Conservation (phyloP, 2,329 filamentous ascomycete genomes). For the Hirsutella minnesotensis region DNA sequence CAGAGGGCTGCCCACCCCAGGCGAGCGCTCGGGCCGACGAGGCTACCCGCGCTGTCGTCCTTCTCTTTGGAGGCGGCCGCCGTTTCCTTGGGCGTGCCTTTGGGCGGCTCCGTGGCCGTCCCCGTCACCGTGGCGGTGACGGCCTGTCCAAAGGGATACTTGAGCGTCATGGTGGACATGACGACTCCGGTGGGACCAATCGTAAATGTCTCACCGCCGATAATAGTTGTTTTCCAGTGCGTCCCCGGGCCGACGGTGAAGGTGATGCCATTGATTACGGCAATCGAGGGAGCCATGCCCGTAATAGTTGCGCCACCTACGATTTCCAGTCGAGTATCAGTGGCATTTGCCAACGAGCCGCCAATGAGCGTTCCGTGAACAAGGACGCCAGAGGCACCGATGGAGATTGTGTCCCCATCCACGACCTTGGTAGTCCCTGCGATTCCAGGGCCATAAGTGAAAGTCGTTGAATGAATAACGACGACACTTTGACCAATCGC, state of each 20-base stretch:
- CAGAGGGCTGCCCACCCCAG: constrained; percentile 14
- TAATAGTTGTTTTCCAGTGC: constrained; percentile 29
- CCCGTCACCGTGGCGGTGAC: constrained; percentile 28
- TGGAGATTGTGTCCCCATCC: constrained; percentile 36
- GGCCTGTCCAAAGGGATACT: constrained; percentile 32
- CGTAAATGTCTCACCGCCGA: constrained; percentile 38
- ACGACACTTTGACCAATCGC: constrained; percentile 27
- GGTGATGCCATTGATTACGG: constrained; percentile 36
- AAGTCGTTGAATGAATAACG: constrained; percentile 28
- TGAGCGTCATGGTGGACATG: constrained; percentile 31
- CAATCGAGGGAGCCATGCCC: constrained; percentile 32
- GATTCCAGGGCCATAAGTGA: constrained; percentile 30
- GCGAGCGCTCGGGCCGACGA: constrained; percentile 6
- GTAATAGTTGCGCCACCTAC: constrained; percentile 42
- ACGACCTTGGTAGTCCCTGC: constrained; percentile 26
- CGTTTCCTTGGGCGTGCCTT: constrained; percentile 14
- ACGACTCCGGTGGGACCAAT: constrained; percentile 36
- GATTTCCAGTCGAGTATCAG: constrained; percentile 30
- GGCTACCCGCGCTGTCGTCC: constrained; percentile 9
- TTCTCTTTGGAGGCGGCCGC: neutral
- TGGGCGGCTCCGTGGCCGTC: constrained; percentile 11
- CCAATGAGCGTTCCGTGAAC: constrained; percentile 30
- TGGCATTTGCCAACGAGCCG: constrained; percentile 22
- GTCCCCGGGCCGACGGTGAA: constrained; percentile 38
- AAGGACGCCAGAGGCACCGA: constrained; percentile 33